phyloP scores from a whole-genome alignment of 805 yeast genomes.

The Teunomyces kruisii region DNA sequence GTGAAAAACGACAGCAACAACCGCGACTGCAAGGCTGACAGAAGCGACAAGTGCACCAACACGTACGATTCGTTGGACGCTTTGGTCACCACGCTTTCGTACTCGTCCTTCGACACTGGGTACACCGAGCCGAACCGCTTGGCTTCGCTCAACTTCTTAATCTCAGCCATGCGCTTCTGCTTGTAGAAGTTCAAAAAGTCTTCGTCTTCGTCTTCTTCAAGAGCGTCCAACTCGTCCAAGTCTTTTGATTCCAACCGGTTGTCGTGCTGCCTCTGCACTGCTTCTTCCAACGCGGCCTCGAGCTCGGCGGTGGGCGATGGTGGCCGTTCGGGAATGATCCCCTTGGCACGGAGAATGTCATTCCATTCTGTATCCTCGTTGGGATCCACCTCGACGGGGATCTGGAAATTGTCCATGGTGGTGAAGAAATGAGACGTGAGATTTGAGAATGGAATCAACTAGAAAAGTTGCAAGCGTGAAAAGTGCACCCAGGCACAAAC shows the following conservation, averaged over 20 bases:
- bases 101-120: constrained; percentile 85
- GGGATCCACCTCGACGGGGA: constrained; percentile 88
- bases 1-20: constrained; percentile 59
- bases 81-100: constrained; percentile 78
- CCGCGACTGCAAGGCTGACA: constrained; percentile 70
- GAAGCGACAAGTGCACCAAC: constrained; percentile 72
- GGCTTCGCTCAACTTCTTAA: constrained; percentile 56
- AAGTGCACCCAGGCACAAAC: no score
- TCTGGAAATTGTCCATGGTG: constrained; percentile 31
- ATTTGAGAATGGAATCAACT: not conserved
- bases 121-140: constrained; percentile 72
- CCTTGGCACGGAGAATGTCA: constrained; percentile 86
- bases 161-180: constrained; percentile 72
- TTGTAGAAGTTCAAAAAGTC: constrained; percentile 81
- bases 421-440: not conserved
- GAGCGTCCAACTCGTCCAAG: constrained; percentile 77
- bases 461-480: no score
- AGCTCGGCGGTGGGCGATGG: constrained; percentile 84
- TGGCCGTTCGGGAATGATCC: constrained; percentile 88
- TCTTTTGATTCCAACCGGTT: constrained; percentile 76
- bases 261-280: constrained; percentile 74
- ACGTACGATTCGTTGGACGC: constrained; percentile 71
- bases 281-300: constrained; percentile 86
- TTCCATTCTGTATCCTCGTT: constrained; percentile 99
- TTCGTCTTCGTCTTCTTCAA: constrained; percentile 93